Conservation (phyloP, 306 rosid species). For the Pyrus pyrifolia region DNA sequence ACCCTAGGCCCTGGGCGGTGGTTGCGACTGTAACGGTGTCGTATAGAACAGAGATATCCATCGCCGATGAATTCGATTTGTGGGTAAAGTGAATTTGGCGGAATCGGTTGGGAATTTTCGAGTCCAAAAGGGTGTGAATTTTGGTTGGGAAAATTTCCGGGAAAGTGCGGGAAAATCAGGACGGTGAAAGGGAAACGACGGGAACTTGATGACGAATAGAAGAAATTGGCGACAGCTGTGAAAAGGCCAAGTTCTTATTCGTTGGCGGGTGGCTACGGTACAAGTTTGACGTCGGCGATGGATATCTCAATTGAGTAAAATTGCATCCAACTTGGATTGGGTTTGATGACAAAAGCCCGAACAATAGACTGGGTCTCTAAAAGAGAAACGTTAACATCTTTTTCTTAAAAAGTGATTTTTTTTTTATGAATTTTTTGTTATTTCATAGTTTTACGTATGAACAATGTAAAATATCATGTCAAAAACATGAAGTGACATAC, state of each 20-base stretch:
- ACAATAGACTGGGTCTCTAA: not conserved
- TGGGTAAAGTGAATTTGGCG: not conserved
- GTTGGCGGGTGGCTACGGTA: no score
- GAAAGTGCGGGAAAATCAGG: conserved; percentile 9
- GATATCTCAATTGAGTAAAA: no score
- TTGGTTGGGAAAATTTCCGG: conserved; percentile 5
- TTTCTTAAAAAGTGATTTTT: no score
- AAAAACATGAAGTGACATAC: no score
- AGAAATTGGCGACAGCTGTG: not conserved
- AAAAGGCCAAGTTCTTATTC: conserved; percentile 1
- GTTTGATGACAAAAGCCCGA: not conserved
- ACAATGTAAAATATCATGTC: fast-evolving
- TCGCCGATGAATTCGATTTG: conserved; percentile 8
- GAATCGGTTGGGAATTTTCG: not conserved
- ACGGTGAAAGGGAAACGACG: not conserved
- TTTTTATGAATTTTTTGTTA: no score
- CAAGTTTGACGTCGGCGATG: not conserved
- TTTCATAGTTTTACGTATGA: no score
- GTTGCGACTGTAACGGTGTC: conserved; percentile 38
- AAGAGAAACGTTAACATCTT: no score
- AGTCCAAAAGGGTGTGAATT: no score
- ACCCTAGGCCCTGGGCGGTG: conserved; percentile 40
- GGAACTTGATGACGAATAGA: not conserved
- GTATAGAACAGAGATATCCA: conserved; percentile 43
- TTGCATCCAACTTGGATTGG: not conserved